Base-by-base conservation (phyloP, 2,329 filamentous ascomycete genomes). In the Trichoderma asperellum region DNA sequence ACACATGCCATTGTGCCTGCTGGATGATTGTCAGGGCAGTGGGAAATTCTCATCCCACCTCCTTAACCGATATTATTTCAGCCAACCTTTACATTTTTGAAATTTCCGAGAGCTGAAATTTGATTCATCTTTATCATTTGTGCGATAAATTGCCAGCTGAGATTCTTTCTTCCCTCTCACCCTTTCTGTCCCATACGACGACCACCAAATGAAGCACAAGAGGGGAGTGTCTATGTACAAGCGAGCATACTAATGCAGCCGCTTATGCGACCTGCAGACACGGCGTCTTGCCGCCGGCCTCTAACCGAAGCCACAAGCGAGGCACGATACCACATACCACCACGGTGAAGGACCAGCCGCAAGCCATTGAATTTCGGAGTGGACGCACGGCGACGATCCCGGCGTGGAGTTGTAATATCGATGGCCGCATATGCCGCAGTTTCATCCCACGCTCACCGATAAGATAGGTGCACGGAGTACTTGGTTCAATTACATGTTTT, bases 231-330 rank as follows among this genome's bases (percentile, higher is more conserved):
- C 4, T 11, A 12, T 40, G 14, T 4, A 21, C 34, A 10, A 2
- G 32, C 52, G 49, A 27, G 21, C 21, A 40, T 24, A 21, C 60
- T 58, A 52, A 52, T 27, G 63, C 53, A 37, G 40, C 24, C 40
- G 57, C 37, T 47, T 37, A 65, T 65, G 62, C 53, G 35, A 34
- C 18, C 8, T 21, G 3, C 27, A 57, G 35, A 21, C 53, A 35
- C 43, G 53, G 63, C 53, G 63, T 29, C 6, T n/a, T 49, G 63
- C 53, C 27, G 53, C 53, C 27, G 27, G 53, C 52, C 63, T 47
- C 29, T 37, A 66, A 29, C 53, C 63, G 63, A 66, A 32, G 37
- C 53, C 53, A 21, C 52, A 47, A 66, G 63, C 55, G 37, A 59
- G 63, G 29, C 14, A 57, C 27, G 4, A 34, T n/a, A 11, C 40